Percentiles rank a stretch among this genome's conserved stretches.
These are phyloP conservation scores for Carnegiea gigantea DNA, from an alignment of 179 eudicot genomes.

Conservation along the genomic window DNA sequence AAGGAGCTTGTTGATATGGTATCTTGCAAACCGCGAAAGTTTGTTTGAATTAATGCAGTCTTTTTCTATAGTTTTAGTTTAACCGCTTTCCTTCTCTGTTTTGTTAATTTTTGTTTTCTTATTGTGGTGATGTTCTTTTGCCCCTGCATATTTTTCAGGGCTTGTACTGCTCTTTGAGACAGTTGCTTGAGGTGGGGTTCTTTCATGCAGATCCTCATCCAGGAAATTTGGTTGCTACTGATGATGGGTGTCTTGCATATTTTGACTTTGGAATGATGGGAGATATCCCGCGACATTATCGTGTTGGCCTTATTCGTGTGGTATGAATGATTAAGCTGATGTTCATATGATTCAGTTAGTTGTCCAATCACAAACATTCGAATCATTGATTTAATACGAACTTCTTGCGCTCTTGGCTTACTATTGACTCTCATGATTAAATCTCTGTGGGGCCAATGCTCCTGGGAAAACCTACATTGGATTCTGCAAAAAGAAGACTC, in stretches of 20 bases:
- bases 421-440: background rate
- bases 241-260: conserved; percentile 84
- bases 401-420: background rate
- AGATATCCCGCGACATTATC: conserved; percentile 92
- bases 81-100: background rate
- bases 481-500: background rate
- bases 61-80: background rate
- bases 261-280: conserved; percentile 99
- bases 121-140: background rate
- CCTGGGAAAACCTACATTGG: background rate
- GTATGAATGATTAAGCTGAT: conserved; percentile 38
- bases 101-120: background rate
- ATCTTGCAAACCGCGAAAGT: conserved; percentile 8
- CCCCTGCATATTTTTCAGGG: conserved; percentile 45
- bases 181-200: conserved; percentile 94
- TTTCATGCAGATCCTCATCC: conserved; percentile 99
- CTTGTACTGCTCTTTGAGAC: conserved; percentile 84
- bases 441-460: background rate
- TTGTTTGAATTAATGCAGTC: background rate
- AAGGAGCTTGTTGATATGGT: conserved; percentile 93
- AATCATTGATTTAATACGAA: background rate
- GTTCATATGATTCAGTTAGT: background rate
- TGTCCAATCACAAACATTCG: background rate
- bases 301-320: conserved; percentile 94
- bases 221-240: conserved; percentile 95